phyloP scores from a whole-genome alignment of 2,329 filamentous ascomycete genomes.

The Monosporascus sp. region DNA sequence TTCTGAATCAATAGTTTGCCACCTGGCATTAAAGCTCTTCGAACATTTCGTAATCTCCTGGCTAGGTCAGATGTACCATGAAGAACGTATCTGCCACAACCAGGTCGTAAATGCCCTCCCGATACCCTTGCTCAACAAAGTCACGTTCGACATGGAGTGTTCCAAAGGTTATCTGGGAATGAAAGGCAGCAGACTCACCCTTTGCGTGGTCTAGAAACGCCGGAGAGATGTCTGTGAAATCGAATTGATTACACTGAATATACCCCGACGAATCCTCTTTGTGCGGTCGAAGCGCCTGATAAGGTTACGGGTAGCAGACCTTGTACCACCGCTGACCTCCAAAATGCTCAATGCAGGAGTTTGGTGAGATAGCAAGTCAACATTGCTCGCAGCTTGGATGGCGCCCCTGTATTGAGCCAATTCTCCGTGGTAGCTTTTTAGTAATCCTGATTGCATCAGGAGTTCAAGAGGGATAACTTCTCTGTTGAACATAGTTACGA shows the following conservation, averaged over 20 bases:
- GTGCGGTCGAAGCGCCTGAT: too few species aligned
- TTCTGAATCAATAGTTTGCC: neutral
- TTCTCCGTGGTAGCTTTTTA: conserved; percentile 3
- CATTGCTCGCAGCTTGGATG: conserved; percentile 3
- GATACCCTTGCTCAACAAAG: neutral
- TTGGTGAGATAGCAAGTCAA: too few species aligned
- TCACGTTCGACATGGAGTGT: neutral
- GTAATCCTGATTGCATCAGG: neutral
- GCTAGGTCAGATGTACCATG: neutral
- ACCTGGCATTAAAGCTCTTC: neutral
- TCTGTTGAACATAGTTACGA: neutral
- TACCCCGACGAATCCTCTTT: neutral
- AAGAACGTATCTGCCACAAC: neutral
- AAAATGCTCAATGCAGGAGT: too few species aligned
- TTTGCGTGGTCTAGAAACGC: neutral
- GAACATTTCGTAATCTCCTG: neutral
- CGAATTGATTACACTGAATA: neutral
- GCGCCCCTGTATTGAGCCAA: neutral
- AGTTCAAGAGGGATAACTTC: conserved; percentile 2
- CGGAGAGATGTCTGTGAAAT: neutral
- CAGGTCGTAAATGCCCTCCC: neutral
- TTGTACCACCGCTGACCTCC: too few species aligned
- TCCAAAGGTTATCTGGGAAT: neutral
- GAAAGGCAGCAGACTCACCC: too few species aligned
- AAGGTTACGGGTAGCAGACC: too few species aligned